Base-by-base conservation (phyloP, 306 rosid species). In the Lathyrus tuberosus region DNA sequence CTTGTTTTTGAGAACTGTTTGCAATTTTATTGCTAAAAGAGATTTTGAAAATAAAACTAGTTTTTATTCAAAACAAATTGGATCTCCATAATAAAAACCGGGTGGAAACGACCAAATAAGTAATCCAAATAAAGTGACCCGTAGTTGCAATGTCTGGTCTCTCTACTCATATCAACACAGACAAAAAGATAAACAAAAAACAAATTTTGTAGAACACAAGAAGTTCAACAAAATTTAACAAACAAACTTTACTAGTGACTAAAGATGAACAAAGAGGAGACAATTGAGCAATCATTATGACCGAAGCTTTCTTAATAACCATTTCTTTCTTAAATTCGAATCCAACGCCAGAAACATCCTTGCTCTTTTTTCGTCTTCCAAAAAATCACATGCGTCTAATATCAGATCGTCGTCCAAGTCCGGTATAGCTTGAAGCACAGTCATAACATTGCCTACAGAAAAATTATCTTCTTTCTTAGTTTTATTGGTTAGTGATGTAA, bases 311-410 rank as follows among this genome's bases (percentile, higher is more conserved):
- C 78, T 78, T 74, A 73, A n/a, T 63, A 80, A 58, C 83, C 82
- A 81, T 78, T 84, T 80, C 79, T 75, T 86, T 53, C 81, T 74
- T 59, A 83, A 64, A 63, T 75, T 40, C n/a, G 77, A 73, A 65
- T 70, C 74, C 52, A 82, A 66, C 1, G 86, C 86, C 72, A 78
- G 65, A 59, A 81, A 81, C 72, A 81, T 62, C 47, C 88, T 81
- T 49, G 76, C 91, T 79, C 83, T 83, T 78, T 56, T 80, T 63
- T 75, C 87, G 22, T 82, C 85, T 77, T 83, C 84, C 78, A 81
- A 84, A 60, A 82, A 66, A 65, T 82, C 85, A 47, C 76, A 38
- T 10, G 83, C 88, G 43, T 85, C 86, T 48, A 85, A 62, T 65
- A 79, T 66, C n/a, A 85, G 69, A 49, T 85, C 86, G 0, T 79